A percentile compares a stretch with the other conserved stretches of the same genome.
Conservation (phyloP, 2,329 filamentous ascomycete genomes). For the Corynespora cassiicola region DNA sequence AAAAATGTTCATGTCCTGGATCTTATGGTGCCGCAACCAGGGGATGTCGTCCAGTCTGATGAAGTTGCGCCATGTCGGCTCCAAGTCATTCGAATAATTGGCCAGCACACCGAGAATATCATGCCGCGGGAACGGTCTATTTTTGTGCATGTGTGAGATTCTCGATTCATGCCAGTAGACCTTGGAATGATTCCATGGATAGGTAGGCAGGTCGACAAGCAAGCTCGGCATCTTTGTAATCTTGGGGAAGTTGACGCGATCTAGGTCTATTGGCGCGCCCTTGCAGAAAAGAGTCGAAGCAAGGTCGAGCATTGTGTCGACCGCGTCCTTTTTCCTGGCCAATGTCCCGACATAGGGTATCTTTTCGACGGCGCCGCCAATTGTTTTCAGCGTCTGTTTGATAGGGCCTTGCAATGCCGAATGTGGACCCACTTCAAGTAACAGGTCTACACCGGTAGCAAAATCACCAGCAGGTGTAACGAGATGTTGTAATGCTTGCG, state of each 20-base stretch:
- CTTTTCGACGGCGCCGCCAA: constrained; percentile 19
- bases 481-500: constrained; percentile 19
- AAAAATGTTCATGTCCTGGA: constrained; percentile 38
- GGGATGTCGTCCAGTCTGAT: constrained; percentile 49
- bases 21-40: constrained; percentile 57
- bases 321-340: constrained; percentile 30
- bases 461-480: constrained; percentile 15
- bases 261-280: constrained; percentile 21
- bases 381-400: constrained; percentile 24
- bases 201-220: constrained; percentile 34
- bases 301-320: constrained; percentile 23
- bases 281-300: constrained; percentile 17
- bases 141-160: constrained; percentile 13
- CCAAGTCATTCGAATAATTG: constrained; percentile 30
- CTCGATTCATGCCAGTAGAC: constrained; percentile 29
- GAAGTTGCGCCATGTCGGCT: constrained; percentile 54
- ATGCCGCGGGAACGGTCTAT: constrained; percentile 25
- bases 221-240: constrained; percentile 23
- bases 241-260: constrained; percentile 31
- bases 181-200: constrained; percentile 41
- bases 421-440: constrained; percentile 33
- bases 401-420: constrained; percentile 30
- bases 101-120: constrained; percentile 24
- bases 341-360: constrained; percentile 27
- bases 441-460: constrained; percentile 20